phyloP scores from a whole-genome alignment of 352 stramenopile species.

The Phytopythium boreale region DNA sequence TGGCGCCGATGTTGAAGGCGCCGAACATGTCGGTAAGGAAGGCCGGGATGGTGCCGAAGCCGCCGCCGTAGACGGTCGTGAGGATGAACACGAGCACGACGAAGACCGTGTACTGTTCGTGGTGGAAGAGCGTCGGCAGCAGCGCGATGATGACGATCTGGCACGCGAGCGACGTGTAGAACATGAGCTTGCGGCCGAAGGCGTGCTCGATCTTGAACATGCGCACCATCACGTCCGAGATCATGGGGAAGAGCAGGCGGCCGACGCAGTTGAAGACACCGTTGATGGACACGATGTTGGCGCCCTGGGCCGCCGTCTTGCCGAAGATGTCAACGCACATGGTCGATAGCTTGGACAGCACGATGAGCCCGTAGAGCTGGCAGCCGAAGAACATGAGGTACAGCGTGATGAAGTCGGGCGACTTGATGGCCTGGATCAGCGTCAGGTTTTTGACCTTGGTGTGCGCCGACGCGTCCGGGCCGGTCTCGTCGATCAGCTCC shows the following conservation, averaged over 20 bases:
- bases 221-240: constrained; percentile 42
- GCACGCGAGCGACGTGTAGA: constrained; percentile 46
- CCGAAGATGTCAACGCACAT: constrained; percentile 61
- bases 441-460: constrained; percentile 44
- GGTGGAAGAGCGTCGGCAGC: constrained; percentile 51
- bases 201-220: constrained; percentile 53
- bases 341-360: constrained; percentile 58
- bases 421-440: constrained; percentile 51
- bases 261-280: constrained; percentile 65
- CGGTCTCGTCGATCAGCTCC: constrained; percentile 23
- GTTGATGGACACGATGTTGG: constrained; percentile 64
- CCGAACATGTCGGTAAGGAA: constrained; percentile 87
- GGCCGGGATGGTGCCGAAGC: constrained; percentile 71
- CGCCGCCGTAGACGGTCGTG: constrained; percentile 66
- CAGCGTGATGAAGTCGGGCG: constrained; percentile 56
- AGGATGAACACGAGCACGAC: constrained; percentile 61
- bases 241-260: constrained; percentile 41
- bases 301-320: constrained; percentile 27
- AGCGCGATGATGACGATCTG: constrained; percentile 63
- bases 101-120: constrained; percentile 58
- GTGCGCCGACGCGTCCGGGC: constrained; percentile 31
- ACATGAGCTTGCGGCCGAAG: constrained; percentile 57
- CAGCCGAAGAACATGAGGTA: constrained; percentile 72
- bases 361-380: constrained; percentile 63
- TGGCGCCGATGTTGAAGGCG: constrained; percentile 75